Conservation (phyloP, 306 rosid species). For the Glycyrrhiza uralensis region DNA sequence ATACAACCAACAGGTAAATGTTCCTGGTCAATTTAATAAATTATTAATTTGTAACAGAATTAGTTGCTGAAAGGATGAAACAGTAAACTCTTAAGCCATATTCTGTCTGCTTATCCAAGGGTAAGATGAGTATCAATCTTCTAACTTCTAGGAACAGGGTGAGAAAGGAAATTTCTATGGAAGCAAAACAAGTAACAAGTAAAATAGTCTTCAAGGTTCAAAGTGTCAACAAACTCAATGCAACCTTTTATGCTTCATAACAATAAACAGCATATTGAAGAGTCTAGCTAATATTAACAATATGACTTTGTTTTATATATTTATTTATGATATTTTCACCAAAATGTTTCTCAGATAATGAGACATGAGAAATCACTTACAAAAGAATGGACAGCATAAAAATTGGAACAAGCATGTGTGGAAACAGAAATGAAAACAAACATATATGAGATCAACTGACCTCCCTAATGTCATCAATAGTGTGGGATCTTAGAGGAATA, state of each 20-base stretch:
- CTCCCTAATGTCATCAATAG: conserved; percentile 81
- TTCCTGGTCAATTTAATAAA: conserved; percentile 8
- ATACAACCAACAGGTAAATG: background rate
- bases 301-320: background rate
- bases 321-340: background rate
- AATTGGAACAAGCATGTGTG: background rate
- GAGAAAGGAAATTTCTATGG: background rate
- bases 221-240: background rate
- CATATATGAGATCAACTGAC: conserved; percentile 38
- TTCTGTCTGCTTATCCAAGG: background rate
- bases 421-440: background rate
- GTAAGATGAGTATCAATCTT: background rate
- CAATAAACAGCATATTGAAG: background rate
- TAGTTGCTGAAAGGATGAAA: background rate
- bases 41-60: background rate
- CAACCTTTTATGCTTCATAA: background rate
- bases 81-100: background rate
- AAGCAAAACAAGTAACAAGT: background rate
- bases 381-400: background rate
- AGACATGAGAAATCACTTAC: background rate
- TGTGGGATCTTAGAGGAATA: conserved; percentile 71
- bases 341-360: background rate
- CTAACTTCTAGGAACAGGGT: background rate
- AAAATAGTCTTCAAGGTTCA: background rate
- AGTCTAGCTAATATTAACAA: background rate